These are phyloP conservation scores for Metschnikowia cerradonensis DNA, from an alignment of 805 yeast species.

Conservation along the genomic window DNA sequence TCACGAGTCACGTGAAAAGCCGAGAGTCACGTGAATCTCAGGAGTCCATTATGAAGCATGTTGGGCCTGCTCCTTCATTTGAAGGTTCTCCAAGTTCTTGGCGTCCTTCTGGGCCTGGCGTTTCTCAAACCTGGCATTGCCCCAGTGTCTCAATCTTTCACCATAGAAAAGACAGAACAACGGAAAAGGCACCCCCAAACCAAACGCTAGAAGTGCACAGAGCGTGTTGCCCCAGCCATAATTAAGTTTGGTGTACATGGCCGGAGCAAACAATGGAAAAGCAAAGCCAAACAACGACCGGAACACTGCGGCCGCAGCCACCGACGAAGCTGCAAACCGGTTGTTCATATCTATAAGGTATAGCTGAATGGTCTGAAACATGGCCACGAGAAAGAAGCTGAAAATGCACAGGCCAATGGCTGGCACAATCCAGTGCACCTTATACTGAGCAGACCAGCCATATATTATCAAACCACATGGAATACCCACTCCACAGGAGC, in stretches of 20 bases:
- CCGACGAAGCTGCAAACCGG: constrained; percentile 62
- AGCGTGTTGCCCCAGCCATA: constrained; percentile 72
- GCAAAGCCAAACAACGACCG: constrained; percentile 65
- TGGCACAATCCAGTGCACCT: constrained; percentile 61
- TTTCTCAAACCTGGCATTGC: constrained; percentile 46
- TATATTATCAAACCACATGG: constrained; percentile 65
- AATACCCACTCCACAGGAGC: constrained; percentile 44
- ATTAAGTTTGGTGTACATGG: constrained; percentile 53
- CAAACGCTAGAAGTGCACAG: constrained; percentile 53
- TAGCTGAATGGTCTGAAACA: constrained; percentile 64
- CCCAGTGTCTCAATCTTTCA: constrained; percentile 54
- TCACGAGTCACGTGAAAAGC: too few species aligned
- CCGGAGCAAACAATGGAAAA: constrained; percentile 62
- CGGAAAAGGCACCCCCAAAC: constrained; percentile 67
- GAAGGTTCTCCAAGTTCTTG: constrained; percentile 35
- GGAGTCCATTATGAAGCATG: too few species aligned
- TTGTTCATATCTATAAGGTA: constrained; percentile 72
- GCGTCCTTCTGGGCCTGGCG: constrained; percentile 46
- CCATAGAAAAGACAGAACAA: constrained; percentile 54
- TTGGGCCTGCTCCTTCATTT: constrained; percentile 11
- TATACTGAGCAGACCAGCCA: constrained; percentile 64
- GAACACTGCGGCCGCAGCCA: constrained; percentile 65
- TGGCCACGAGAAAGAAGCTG: constrained; percentile 55
- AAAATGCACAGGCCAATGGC: constrained; percentile 57
- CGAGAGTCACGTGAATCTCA: background rate